A percentile compares a stretch with the other conserved stretches of the same genome.
Evolutionary conservation across 75 land plant genomes (phyloP).

Genomic region (Adiantum capillusveneris): DNA sequence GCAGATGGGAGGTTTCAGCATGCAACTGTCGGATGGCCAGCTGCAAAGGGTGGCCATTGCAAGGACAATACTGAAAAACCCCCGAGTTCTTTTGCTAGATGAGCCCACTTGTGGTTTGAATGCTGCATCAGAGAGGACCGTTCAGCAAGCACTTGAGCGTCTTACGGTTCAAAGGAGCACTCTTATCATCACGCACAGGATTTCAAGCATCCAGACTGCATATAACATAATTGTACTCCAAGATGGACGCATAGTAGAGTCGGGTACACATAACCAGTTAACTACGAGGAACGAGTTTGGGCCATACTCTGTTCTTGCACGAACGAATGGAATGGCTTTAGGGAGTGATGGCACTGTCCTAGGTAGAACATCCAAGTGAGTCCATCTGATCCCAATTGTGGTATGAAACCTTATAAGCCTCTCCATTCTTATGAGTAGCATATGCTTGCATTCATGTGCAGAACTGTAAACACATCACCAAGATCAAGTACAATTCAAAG

Average conservation of each 20-base stretch:
- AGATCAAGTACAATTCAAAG: too few species aligned
- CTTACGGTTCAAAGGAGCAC: constrained; percentile 36
- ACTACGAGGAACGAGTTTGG: constrained; percentile 18
- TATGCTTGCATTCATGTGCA: background rate
- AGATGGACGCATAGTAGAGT: constrained; percentile 27
- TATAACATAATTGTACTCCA: constrained; percentile 28
- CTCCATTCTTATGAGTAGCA: background rate
- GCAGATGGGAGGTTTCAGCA: constrained; percentile 32
- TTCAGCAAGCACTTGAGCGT: constrained; percentile 34
- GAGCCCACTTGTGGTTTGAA: constrained; percentile 47
- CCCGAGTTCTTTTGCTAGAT: constrained; percentile 29
- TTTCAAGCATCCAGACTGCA: constrained; percentile 33
- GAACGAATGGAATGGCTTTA: constrained; percentile 15
- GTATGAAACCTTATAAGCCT: background rate
- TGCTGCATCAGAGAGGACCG: constrained; percentile 27
- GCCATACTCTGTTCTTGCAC: constrained; percentile 23
- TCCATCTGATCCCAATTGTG: background rate
- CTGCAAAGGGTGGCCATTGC: constrained; percentile 40
- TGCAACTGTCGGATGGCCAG: constrained; percentile 41
- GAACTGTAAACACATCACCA: too few species aligned
- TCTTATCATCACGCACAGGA: constrained; percentile 35
- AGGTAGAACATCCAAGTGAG: background rate
- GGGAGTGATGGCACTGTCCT: constrained; percentile 6
- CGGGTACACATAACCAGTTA: constrained; percentile 27
- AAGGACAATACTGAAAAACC: constrained; percentile 38